Conservation (phyloP, 2,329 filamentous ascomycete species). For the Xylariaceae sp. region DNA sequence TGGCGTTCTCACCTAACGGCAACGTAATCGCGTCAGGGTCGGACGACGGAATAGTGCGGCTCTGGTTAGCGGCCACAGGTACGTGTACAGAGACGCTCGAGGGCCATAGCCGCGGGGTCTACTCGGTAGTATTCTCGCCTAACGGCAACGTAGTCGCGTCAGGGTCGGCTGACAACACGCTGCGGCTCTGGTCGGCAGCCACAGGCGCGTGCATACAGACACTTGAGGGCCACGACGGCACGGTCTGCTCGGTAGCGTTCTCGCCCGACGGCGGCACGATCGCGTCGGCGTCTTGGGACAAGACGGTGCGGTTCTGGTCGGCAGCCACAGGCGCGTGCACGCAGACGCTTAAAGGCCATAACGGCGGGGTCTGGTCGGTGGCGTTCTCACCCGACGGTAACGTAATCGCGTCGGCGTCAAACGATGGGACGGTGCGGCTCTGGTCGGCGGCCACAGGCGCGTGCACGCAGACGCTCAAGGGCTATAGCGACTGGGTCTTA, state of each 20-base stretch:
- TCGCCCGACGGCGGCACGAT: background rate
- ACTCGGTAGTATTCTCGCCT: conserved; percentile 9
- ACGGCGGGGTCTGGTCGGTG: conserved; percentile 3
- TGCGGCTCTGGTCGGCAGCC: conserved; percentile 11
- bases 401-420: conserved; percentile 19
- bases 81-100: conserved; percentile 5
- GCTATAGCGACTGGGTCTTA: background rate
- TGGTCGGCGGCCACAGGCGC: conserved; percentile 4
- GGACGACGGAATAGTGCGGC: background rate
- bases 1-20: conserved; percentile 28
- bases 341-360: conserved; percentile 26
- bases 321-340: background rate
- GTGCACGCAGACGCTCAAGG: conserved; percentile 9
- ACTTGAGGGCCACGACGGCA: background rate
- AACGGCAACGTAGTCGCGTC: conserved; percentile 7
- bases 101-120: conserved; percentile 10
- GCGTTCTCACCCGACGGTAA: conserved; percentile 26
- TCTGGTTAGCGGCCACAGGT: conserved; percentile 6
- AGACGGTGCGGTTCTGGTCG: conserved; percentile 9
- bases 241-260: background rate
- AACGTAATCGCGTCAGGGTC: conserved; percentile 20
- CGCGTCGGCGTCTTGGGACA: conserved; percentile 4
- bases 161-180: background rate
- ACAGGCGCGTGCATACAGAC: background rate
- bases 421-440: conserved; percentile 4